phyloP scores from a whole-genome alignment of 768 basidiomycete genomes.

The Podaxis sp. region DNA sequence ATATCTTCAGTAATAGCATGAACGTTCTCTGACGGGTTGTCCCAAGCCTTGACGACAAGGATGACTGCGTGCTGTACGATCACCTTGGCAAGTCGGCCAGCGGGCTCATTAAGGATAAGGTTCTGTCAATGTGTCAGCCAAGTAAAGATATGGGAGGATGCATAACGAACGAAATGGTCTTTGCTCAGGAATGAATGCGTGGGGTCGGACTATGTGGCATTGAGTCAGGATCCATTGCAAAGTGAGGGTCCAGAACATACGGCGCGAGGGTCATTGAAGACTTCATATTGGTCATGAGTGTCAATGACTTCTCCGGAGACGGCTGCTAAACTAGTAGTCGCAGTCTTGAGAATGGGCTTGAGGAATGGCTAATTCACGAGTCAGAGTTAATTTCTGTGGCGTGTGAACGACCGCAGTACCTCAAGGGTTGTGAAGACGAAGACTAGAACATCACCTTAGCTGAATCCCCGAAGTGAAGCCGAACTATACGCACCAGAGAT shows the following conservation, averaged over 20 bases:
- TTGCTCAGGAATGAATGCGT: slow-evolving; percentile 89
- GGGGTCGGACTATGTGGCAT: slow-evolving; percentile 63
- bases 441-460: slow-evolving; percentile 35
- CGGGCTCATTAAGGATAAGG: slow-evolving; percentile 80
- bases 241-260: slow-evolving; percentile 41
- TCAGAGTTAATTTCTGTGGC: not conserved
- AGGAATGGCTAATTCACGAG: slow-evolving; percentile 61
- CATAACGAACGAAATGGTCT: slow-evolving; percentile 73
- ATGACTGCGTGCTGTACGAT: slow-evolving; percentile 72
- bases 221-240: slow-evolving; percentile 6
- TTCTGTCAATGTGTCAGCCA: slow-evolving; percentile 44
- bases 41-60: slow-evolving; percentile 80
- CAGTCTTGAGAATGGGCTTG: slow-evolving; percentile 73
- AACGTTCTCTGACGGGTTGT: slow-evolving; percentile 62
- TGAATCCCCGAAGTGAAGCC: not conserved
- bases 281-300: slow-evolving; percentile 80
- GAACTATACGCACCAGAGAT: slow-evolving; percentile 50
- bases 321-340: slow-evolving; percentile 58
- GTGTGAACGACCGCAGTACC: slow-evolving; percentile 31
- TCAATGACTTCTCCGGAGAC: slow-evolving; percentile 80
- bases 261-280: slow-evolving; percentile 82
- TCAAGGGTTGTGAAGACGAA: slow-evolving; percentile 87
- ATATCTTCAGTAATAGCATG: slow-evolving; percentile 59
- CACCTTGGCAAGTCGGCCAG: slow-evolving; percentile 69
- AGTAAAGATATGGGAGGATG: not conserved